Conservation (phyloP, 2,329 filamentous ascomycete genomes). For the Decorospora gaudefroyi region DNA sequence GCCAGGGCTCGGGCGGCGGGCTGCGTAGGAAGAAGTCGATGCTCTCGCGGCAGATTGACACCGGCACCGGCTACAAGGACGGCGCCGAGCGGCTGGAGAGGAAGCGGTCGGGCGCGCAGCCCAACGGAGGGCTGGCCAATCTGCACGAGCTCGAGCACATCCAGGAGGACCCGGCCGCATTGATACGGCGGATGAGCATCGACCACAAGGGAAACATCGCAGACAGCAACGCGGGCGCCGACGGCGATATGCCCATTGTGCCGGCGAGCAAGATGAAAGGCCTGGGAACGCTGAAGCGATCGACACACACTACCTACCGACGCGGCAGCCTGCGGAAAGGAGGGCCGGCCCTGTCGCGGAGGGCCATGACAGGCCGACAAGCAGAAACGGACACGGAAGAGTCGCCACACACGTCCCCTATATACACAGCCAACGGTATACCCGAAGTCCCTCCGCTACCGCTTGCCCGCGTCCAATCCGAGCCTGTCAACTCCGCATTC, state of each 20-base stretch:
- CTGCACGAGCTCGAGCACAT: conserved; percentile 74
- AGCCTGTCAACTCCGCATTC: conserved; percentile 58
- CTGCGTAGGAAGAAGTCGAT: conserved; percentile 90
- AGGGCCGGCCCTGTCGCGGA: conserved; percentile 73
- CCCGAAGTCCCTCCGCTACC: conserved; percentile 50
- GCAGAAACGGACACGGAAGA: conserved; percentile 65
- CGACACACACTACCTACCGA: conserved; percentile 88
- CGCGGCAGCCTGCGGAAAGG: conserved; percentile 85
- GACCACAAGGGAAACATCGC: conserved; percentile 48
- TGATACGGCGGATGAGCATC: conserved; percentile 71
- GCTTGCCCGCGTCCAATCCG: conserved; percentile 69
- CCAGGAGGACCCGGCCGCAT: conserved; percentile 75
- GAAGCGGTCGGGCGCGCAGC: conserved; percentile 65
- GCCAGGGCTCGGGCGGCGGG: conserved; percentile 61
- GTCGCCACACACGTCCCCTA: conserved; percentile 56
- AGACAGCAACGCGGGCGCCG: conserved; percentile 40
- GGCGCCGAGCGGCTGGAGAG: conserved; percentile 79
- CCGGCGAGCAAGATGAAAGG: conserved; percentile 73
- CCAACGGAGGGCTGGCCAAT: conserved; percentile 58
- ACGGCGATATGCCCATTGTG: conserved; percentile 77
- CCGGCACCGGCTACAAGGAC: conserved; percentile 74
- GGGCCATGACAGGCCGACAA: conserved; percentile 62
- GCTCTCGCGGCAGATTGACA: conserved; percentile 89
- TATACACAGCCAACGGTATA: conserved; percentile 39
- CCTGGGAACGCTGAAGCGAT: conserved; percentile 79